Percentiles rank a stretch among this genome's conserved stretches.
phyloP scores from a whole-genome alignment of 441 rosid genomes.

The Pelargonium australe region DNA sequence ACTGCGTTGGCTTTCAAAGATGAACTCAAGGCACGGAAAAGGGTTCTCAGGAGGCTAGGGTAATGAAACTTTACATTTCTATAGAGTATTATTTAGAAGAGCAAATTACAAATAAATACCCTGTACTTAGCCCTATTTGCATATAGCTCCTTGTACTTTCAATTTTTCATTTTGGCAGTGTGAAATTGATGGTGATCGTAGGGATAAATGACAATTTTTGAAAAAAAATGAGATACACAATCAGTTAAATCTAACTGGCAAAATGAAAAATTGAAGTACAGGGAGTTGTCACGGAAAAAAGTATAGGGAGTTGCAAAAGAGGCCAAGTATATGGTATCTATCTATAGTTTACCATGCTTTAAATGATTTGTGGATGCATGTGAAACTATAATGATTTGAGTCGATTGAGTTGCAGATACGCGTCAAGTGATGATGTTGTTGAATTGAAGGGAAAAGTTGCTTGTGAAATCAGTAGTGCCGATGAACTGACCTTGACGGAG shows the following conservation, averaged over 20 bases:
- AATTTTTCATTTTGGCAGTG: too few relatives aligned
- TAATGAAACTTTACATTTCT: constrained; percentile 21
- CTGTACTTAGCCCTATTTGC: too few relatives aligned
- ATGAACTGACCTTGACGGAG: constrained; percentile 86
- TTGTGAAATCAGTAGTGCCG: constrained; percentile 93
- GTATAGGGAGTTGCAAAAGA: neutral
- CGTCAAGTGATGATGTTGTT: constrained; percentile 67
- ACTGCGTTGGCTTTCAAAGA: constrained; percentile 86
- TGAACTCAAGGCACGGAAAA: constrained; percentile 91
- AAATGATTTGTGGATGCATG: neutral
- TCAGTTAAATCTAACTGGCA: neutral
- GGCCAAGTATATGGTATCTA: too few relatives aligned
- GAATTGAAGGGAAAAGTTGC: constrained; percentile 96
- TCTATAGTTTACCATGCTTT: too few relatives aligned
- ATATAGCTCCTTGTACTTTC: too few relatives aligned
- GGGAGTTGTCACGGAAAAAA: too few relatives aligned
- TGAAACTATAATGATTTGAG: neutral
- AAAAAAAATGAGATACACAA: too few relatives aligned
- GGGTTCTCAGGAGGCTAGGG: constrained; percentile 91
- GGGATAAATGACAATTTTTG: too few relatives aligned
- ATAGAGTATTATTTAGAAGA: neutral
- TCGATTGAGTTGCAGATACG: constrained; percentile 46
- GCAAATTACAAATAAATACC: neutral
- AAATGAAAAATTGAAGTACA: too few relatives aligned
- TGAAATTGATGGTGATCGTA: too few relatives aligned